phyloP scores from a whole-genome alignment of 768 basidiomycete species.

The Suillus tomentosus region DNA sequence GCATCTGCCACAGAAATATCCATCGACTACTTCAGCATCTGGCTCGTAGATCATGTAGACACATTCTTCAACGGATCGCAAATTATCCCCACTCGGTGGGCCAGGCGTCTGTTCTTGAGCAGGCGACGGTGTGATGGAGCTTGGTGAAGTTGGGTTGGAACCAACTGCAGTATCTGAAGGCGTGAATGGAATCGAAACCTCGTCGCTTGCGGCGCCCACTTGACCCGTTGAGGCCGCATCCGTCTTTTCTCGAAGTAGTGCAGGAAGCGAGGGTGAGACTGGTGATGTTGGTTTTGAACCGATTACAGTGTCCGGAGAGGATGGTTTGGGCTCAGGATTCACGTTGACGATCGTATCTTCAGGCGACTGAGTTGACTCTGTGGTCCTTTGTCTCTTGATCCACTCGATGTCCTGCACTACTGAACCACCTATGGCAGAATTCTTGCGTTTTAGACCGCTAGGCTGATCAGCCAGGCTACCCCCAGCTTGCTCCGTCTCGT shows the following conservation, averaged over 20 bases:
- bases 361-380: neutral
- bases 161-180: conserved; percentile 5
- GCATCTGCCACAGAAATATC: conserved; percentile 51
- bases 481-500: neutral
- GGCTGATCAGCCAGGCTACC: neutral
- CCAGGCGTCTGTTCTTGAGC: conserved; percentile 10
- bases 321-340: neutral
- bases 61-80: conserved; percentile 46
- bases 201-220: neutral
- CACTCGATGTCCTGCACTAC: neutral
- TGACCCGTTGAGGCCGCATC: too few relatives aligned
- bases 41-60: conserved; percentile 38
- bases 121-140: neutral
- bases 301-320: conserved; percentile 1
- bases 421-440: neutral
- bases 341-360: neutral
- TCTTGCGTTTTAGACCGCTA: conserved; percentile 11
- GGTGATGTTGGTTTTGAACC: neutral
- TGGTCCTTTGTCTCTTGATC: conserved; percentile 1
- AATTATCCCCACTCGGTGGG: conserved; percentile 13
- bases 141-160: conserved; percentile 5
- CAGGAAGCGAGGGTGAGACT: neutral
- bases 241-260: conserved; percentile 4
- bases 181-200: neutral
- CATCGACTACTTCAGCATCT: conserved; percentile 32